Base-by-base conservation (phyloP, 257 asterid species). In the Linaria vulgaris region DNA sequence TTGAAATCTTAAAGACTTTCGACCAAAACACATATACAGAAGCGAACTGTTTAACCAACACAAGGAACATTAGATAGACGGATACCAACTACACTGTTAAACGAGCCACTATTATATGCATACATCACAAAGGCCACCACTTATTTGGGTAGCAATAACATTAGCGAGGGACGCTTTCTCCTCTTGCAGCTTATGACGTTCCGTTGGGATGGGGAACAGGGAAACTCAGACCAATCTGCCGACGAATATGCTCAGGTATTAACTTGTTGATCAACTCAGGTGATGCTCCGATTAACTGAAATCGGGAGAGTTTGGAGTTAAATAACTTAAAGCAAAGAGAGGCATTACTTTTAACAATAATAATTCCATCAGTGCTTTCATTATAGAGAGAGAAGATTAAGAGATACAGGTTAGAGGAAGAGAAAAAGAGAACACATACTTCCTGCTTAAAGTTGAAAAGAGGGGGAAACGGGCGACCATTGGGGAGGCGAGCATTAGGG, bases 371-470 rank as follows among this genome's bases (percentile, higher is more conserved):
- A 20, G 7, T 20, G 23, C 24, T 20, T n/a, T 49, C 25, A 57
- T 58, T 63, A 20, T 12, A 31, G 39, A 49, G 16, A 50, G 8
- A 17, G 25, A 31, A 12, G 34, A 17, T 20, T 10, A 30, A 52
- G 17, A 47, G 34, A 15, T 12, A 17, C 6, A 63, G 23, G 9
- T 21, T 50, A 37, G 37, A 24, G 12, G 10, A 14, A 21, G 17
- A 24, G 5, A 9, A 11, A 58, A 73, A 65, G 67, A n/a, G n/a
- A n/a, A n/a, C n/a, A 66, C 61, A 50, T 79, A 88, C 96, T 73
- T 88, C 96, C 78, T 82, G 94, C 73, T 82, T 86, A 61, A 89
- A 84, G 84, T 84, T 84, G 61, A 89, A 89, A 52, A 89, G 85
- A 13, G 94, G 91, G 9, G 96, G 95, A 67, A 82, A 77, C 69